Base-by-base conservation (phyloP, 768 basidiomycete genomes). In the Rhizopogon vinicolor region DNA sequence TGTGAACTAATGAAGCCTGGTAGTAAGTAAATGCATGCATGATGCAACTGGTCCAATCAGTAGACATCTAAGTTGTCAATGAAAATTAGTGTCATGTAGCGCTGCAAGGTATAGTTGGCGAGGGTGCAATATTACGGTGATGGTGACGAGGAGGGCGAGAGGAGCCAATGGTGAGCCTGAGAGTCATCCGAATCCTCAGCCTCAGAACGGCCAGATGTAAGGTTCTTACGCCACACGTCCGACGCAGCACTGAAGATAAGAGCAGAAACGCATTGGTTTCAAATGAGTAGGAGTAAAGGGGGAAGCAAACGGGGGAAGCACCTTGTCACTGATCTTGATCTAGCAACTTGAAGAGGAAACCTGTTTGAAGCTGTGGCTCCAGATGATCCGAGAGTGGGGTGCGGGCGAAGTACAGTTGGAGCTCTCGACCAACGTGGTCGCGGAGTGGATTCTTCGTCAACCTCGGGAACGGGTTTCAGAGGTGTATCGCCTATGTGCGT, bases 101-200 rank as follows among this genome's bases (percentile, higher is more conserved):
- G 7, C 9, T 29, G 51, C 51, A 52, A 44, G 22, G 18, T 8
- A 52, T 18, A 29, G 19, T 52, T 18, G 22, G 22, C 19, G 22
- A 43, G 18, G 8, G 50, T 43, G 25, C 13, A 46, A 29, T 52
- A 33, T 22, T 52, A 49, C 8, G 18, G 22, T 14, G 29, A n/a
- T 16, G 6, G 18, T 4, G 56, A 41, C 13, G 53, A 48, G 9
- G 60, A 55, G 10, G 57, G 28, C 10, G 54, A n/a, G 9, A 59
- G 33, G 8, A 71, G 22, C 67, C 67, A 69, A 9, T 35, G 0
- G 22, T 9, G 0, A 18, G 33, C 16, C 31, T 55, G 41, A 28
- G 66, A 68, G 33, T 46, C n/a, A 19, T 62, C 62, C 5, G 68
- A 71, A 39, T 67, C 62, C 8, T 51, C 44, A 9, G 59, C 56